Conservation (phyloP, 495 filamentous ascomycete genomes). For the Lichenothelia convexa region DNA sequence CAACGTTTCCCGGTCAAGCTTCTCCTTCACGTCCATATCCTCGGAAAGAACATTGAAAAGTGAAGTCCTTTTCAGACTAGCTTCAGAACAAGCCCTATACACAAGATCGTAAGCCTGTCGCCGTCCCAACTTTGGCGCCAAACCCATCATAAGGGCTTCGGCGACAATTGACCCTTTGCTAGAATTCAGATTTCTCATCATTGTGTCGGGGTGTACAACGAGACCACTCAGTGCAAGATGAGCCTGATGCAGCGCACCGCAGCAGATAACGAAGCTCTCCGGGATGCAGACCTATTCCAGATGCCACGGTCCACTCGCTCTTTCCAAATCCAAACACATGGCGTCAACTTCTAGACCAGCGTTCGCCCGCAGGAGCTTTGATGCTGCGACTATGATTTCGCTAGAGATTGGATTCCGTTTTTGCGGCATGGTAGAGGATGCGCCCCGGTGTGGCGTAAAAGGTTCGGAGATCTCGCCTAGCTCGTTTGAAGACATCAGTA, state of each 20-base stretch:
- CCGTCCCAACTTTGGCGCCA: constrained; percentile 29
- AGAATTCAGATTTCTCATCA: constrained; percentile 30
- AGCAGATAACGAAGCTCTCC: constrained; percentile 31
- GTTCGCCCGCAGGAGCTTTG: constrained; percentile 30
- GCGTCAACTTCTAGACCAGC: constrained; percentile 32
- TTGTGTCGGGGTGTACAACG: constrained; percentile 27
- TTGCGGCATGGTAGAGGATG: constrained; percentile 37
- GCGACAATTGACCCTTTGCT: constrained; percentile 33
- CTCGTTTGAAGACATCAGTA: constrained; percentile 38
- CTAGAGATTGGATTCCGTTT: constrained; percentile 36
- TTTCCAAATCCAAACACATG: constrained; percentile 36
- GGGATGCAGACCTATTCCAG: constrained; percentile 36
- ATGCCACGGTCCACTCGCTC: constrained; percentile 35
- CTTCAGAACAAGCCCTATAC: constrained; percentile 36
- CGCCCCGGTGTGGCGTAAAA: constrained; percentile 34
- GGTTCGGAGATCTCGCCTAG: constrained; percentile 35
- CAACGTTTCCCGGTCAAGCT: constrained; percentile 23
- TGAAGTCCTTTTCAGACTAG: constrained; percentile 17
- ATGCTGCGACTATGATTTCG: constrained; percentile 33
- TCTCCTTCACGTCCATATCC: constrained; percentile 23
- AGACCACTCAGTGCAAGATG: constrained; percentile 29
- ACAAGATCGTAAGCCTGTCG: constrained; percentile 34
- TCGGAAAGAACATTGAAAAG: constrained; percentile 24
- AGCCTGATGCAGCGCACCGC: constrained; percentile 30
- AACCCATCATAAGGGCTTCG: constrained; percentile 39